These are phyloP conservation scores for Kockiozyma suomiensis DNA, from an alignment of 805 yeast genomes.

Conservation along the genomic window DNA sequence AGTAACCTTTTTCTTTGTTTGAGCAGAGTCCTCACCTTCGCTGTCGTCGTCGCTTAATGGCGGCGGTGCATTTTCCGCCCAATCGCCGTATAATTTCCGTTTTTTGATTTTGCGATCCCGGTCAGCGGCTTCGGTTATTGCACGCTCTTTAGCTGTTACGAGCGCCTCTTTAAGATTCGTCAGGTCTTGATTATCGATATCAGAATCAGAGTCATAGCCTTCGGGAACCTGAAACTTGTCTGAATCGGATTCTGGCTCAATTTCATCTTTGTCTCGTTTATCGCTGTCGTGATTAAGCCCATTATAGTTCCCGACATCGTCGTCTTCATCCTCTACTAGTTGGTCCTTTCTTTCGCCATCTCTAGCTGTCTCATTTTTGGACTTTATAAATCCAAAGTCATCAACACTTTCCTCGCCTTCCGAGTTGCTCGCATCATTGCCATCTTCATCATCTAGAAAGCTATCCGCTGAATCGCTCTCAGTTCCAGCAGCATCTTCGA, in stretches of 20 bases:
- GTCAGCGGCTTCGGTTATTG: conserved; percentile 8
- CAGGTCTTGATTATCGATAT: conserved; percentile 11
- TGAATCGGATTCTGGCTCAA: conserved; percentile 43
- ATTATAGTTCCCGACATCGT: conserved; percentile 7
- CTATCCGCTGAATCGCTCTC: conserved; percentile 40
- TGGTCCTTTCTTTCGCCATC: not conserved
- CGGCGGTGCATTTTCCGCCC: conserved; percentile 8
- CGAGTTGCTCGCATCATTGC: conserved; percentile 43
- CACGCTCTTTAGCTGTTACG: conserved; percentile 6
- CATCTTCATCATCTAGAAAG: conserved; percentile 36
- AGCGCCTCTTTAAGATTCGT: conserved; percentile 2
- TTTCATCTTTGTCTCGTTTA: not conserved
- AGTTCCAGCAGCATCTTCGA: conserved; percentile 42
- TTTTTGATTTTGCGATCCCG: not conserved
- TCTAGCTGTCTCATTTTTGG: not conserved
- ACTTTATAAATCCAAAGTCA: conserved; percentile 15
- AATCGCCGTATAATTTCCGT: conserved; percentile 13
- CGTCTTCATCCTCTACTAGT: not conserved
- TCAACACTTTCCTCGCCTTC: conserved; percentile 3
- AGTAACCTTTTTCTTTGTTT: conserved; percentile 44
- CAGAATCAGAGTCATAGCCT: conserved; percentile 7
- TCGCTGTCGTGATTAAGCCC: conserved; percentile 4
- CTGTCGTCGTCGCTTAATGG: conserved; percentile 7
- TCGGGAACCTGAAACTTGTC: conserved; percentile 49
- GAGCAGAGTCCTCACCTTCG: conserved; percentile 20